Evolutionary conservation across 495 filamentous ascomycete species (phyloP).

Genomic region (Hyaloscypha bicolor): DNA sequence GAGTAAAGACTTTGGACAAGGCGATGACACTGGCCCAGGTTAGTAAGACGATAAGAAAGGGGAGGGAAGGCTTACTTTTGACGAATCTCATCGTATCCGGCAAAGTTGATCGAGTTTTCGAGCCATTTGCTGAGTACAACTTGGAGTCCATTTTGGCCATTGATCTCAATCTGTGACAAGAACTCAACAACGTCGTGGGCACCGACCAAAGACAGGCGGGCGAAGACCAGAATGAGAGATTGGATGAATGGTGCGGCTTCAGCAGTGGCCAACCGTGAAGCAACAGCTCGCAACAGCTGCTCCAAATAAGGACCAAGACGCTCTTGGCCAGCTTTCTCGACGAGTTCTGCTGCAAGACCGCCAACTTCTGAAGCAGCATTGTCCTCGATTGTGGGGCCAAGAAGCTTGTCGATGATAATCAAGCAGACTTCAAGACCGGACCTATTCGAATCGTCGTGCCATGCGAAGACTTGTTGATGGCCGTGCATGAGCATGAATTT

Average conservation of each 20-base stretch:
- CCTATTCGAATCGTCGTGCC: conserved; percentile 73
- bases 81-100: conserved; percentile 93
- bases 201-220: conserved; percentile 79
- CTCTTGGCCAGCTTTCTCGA: conserved; percentile 90
- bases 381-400: conserved; percentile 80
- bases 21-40: conserved; percentile 70
- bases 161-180: conserved; percentile 78
- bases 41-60: conserved; percentile 37
- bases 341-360: conserved; percentile 88
- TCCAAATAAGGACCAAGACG: conserved; percentile 85
- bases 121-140: conserved; percentile 94
- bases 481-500: conserved; percentile 88
- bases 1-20: conserved; percentile 81
- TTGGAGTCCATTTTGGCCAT: conserved; percentile 73
- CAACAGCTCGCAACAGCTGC: conserved; percentile 89
- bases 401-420: conserved; percentile 89
- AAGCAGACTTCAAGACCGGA: conserved; percentile 87
- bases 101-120: conserved; percentile 93
- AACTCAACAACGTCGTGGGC: conserved; percentile 92
- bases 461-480: conserved; percentile 81
- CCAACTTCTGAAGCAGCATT: conserved; percentile 95
- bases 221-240: conserved; percentile 93
- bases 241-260: conserved; percentile 81
- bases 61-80: conserved; percentile 68
- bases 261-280: conserved; percentile 79